A percentile compares a stretch with the other conserved stretches of the same genome.
Evolutionary conservation across 352 stramenopile species (phyloP).

Genomic region (Phytopythium aichiense): DNA sequence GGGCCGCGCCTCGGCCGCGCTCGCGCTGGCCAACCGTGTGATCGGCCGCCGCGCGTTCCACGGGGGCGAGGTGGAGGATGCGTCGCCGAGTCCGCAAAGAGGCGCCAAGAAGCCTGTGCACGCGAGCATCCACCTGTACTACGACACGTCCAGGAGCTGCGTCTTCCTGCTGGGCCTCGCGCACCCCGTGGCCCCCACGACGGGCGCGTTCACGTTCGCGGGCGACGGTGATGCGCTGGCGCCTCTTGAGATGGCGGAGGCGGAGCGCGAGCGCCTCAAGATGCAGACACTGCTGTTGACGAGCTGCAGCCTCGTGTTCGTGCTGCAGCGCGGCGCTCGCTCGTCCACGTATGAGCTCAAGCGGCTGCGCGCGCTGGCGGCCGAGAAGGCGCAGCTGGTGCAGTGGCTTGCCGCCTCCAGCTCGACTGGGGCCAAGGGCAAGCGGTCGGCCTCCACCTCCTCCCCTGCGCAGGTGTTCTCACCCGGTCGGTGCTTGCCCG

Average conservation of each 20-base stretch:
- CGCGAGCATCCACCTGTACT: conserved; percentile 55
- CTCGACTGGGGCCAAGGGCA: conserved; percentile 25
- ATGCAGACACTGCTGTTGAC: conserved; percentile 63
- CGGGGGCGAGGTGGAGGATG: conserved; percentile 11
- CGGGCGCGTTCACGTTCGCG: conserved; percentile 1
- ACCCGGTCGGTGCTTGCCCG: conserved; percentile 57
- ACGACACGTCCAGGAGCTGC: conserved; percentile 38
- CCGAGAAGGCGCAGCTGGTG: conserved; percentile 57
- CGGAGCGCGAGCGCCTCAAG: conserved; percentile 51
- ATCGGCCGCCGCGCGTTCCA: conserved; percentile 56
- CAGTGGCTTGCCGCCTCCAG: conserved; percentile 16
- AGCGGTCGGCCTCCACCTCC: conserved; percentile 13
- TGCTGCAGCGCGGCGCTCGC: conserved; percentile 34
- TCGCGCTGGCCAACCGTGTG: conserved; percentile 56
- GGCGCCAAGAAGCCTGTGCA: conserved; percentile 5
- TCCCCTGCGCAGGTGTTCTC: conserved; percentile 32
- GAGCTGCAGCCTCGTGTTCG: conserved; percentile 56
- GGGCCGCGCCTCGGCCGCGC: conserved; percentile 28
- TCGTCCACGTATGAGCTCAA: conserved; percentile 45
- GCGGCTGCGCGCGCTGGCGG: conserved; percentile 33
- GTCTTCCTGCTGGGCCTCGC: conserved; percentile 54
- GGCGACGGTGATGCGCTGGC: neutral
- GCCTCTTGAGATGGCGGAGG: conserved; percentile 13
- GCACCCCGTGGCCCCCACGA: conserved; percentile 24
- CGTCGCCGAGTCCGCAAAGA: neutral